Base-by-base conservation (phyloP, 306 rosid species). In the Bauhinia variegata region DNA sequence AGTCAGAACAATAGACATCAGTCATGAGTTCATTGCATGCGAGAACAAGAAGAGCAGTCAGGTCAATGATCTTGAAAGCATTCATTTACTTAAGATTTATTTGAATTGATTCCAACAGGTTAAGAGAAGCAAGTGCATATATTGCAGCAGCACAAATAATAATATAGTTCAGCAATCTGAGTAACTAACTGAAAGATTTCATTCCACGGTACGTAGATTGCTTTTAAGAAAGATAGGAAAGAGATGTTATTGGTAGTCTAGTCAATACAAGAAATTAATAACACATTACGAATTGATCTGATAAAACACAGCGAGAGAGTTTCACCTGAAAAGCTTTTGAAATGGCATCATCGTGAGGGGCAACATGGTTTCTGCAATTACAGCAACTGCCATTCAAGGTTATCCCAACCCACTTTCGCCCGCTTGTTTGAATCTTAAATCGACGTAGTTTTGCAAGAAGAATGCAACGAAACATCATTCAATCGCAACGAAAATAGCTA, bases 271-370 rank as follows among this genome's bases (percentile, higher is more conserved):
- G 5, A 33, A 71, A 42, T 39, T 18, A 54, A 54, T 4, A 44
- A 7, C 11, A 28, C n/a, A 37, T 44, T 54, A 28, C 6, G 52
- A 19, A 51, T 41, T 38, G 12, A 10, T 62, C 39, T 30, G 67
- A 15, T 46, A 16, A 32, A 63, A 54, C 50, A 38, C 28, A 39
- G 12, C 30, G 37, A 44, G n/a, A n/a, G 58, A 46, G 17, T 23
- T 53, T 79, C 72, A 87, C 95, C 90, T 85, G 95, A 78, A 87
- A 87, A 10, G 95, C 75, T 67, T 87, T 87, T 54, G 89, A 88
- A 55, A 85, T 79, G 34, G 82, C 53, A 79, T 85, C 89, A 47
- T 85, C 89, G 5, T 85, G 91, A 81, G 79, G 83, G 7, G 87
- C 84, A 48, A 88, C 84, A 70, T 79, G 83, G 66, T 79, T 86